These are phyloP conservation scores for Erodium maritimum DNA, from an alignment of 345 rosid genomes.

Conservation along the genomic window DNA sequence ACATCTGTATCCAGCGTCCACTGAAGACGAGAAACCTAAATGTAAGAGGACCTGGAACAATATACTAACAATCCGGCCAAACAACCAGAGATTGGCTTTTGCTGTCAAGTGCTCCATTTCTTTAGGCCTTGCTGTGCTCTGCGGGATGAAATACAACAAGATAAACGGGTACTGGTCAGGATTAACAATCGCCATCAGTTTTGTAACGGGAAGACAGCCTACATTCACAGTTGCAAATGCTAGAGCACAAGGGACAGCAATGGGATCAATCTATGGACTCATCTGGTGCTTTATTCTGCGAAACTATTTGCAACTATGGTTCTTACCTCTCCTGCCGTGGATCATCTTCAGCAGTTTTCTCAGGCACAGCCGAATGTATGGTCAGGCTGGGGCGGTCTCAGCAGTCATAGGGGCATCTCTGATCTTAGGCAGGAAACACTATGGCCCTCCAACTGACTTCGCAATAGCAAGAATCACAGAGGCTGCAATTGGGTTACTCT, in stretches of 20 bases:
- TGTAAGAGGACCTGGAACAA: constrained; percentile 10
- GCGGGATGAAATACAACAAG: constrained; percentile 41
- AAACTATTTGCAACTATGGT: constrained; percentile 23
- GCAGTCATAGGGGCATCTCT: constrained; percentile 47
- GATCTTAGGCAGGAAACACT: constrained; percentile 52
- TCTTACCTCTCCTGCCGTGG: constrained; percentile 61
- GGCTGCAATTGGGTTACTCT: constrained; percentile 47
- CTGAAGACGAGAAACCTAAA: background rate
- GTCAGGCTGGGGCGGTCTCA: constrained; percentile 48
- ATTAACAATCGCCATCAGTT: constrained; percentile 54
- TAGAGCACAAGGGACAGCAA: constrained; percentile 58
- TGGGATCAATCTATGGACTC: constrained; percentile 64
- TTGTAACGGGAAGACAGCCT: constrained; percentile 42
- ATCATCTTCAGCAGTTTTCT: constrained; percentile 42
- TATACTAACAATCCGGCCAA: constrained; percentile 8
- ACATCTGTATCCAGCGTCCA: background rate
- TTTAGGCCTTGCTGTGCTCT: constrained; percentile 48
- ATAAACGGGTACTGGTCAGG: constrained; percentile 71
- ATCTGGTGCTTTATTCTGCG: constrained; percentile 39
- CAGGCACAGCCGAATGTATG: constrained; percentile 53
- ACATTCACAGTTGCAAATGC: constrained; percentile 47
- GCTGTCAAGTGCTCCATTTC: constrained; percentile 52
- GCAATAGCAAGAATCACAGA: constrained; percentile 47
- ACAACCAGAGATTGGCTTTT: constrained; percentile 29
- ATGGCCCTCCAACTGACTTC: constrained; percentile 40